Percentiles rank a stretch among this genome's conserved stretches.
Evolutionary conservation across 2,329 filamentous ascomycete genomes (phyloP).

Genomic region (Colletotrichum sp.): DNA sequence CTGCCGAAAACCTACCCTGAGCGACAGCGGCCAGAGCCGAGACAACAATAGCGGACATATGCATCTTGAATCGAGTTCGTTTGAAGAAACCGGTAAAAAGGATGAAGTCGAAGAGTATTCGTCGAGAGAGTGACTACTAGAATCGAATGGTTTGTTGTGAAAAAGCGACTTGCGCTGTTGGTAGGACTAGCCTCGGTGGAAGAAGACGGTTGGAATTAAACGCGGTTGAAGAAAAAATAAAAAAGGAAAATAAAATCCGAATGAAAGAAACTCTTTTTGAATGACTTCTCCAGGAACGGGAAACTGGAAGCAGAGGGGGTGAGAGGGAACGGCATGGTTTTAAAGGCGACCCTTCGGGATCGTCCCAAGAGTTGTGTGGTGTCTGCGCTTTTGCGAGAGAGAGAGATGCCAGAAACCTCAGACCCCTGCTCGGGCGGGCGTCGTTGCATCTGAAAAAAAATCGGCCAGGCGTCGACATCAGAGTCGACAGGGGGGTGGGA

Average conservation of each 20-base stretch:
- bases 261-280: background rate
- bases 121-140: slow-evolving; percentile 28
- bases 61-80: slow-evolving; percentile 50
- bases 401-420: slow-evolving; percentile 19
- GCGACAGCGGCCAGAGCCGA: slow-evolving; percentile 53
- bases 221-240: slow-evolving; percentile 27
- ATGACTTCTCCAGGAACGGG: slow-evolving; percentile 8
- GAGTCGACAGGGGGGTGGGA: slow-evolving; percentile 4
- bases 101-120: background rate
- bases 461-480: background rate
- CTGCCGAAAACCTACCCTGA: slow-evolving; percentile 40
- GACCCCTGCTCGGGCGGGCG: slow-evolving; percentile 30
- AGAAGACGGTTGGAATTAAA: slow-evolving; percentile 26
- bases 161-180: slow-evolving; percentile 52
- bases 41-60: slow-evolving; percentile 51
- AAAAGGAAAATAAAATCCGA: slow-evolving; percentile 16
- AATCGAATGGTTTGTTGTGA: background rate
- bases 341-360: slow-evolving; percentile 44
- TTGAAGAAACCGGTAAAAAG: slow-evolving; percentile 26
- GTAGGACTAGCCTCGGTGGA: slow-evolving; percentile 54
- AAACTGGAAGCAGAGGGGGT: slow-evolving; percentile 30
- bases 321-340: slow-evolving; percentile 41
- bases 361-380: slow-evolving; percentile 30
- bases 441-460: slow-evolving; percentile 14
- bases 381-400: background rate